phyloP scores from a whole-genome alignment of 2,329 filamentous ascomycete genomes.

The Chaetomium sp. region DNA sequence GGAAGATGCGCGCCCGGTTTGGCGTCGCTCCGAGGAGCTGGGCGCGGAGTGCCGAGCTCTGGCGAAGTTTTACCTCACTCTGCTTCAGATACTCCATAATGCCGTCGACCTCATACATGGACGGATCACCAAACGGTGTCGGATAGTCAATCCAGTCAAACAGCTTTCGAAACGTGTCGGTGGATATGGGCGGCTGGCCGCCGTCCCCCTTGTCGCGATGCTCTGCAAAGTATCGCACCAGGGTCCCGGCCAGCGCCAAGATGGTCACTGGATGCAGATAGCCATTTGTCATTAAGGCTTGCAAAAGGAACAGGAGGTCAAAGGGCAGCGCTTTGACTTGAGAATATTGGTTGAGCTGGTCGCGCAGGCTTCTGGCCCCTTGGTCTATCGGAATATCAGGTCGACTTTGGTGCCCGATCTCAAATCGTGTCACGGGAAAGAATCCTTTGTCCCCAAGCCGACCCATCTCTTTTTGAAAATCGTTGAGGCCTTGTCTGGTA shows the following conservation, averaged over 20 bases:
- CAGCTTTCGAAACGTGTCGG: constrained; percentile 48
- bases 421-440: constrained; percentile 4
- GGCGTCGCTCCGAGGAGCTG: constrained; percentile 25
- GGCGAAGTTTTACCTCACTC: constrained; percentile 31
- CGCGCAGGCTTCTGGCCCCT: constrained; percentile 30
- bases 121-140: constrained; percentile 41
- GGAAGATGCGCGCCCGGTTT: constrained; percentile 47
- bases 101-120: constrained; percentile 32
- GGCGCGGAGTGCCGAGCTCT: constrained; percentile 1
- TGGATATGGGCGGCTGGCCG: constrained; percentile 37
- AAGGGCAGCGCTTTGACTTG: constrained; percentile 40
- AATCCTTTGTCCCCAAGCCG: constrained; percentile 20
- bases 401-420: background rate
- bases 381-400: background rate
- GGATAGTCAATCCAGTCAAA: constrained; percentile 48
- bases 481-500: background rate
- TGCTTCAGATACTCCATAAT: constrained; percentile 37
- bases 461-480: constrained; percentile 25
- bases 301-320: constrained; percentile 53
- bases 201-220: constrained; percentile 19
- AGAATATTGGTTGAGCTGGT: constrained; percentile 25
- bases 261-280: constrained; percentile 52
- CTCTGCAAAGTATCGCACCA: constrained; percentile 31
- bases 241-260: constrained; percentile 36
- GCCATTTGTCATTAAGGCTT: constrained; percentile 56